These are phyloP conservation scores for Xylaria arbuscula DNA, from an alignment of 2,329 filamentous ascomycete genomes.

Conservation along the genomic window DNA sequence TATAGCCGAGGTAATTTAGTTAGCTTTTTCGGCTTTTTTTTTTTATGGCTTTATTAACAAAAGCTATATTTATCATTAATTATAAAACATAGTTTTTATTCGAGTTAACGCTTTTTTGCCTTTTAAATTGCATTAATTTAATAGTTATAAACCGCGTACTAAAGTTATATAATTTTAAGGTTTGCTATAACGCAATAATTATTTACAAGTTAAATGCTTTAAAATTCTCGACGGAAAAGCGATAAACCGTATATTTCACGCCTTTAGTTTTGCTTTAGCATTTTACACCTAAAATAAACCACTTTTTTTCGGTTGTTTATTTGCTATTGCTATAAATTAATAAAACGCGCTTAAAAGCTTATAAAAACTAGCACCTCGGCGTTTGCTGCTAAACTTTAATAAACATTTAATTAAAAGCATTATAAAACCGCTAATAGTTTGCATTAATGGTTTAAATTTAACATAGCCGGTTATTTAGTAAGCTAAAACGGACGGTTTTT, in stretches of 20 bases:
- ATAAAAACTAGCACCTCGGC: neutral
- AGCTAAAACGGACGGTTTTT: neutral
- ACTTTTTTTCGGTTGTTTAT: neutral
- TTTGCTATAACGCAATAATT: slow-evolving; percentile 5
- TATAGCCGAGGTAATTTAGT: no score
- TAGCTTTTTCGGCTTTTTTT: no score
- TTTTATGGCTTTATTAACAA: no score
- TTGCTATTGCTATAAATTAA: slow-evolving; percentile 2
- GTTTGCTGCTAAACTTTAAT: slow-evolving; percentile 4
- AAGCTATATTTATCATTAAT: no score
- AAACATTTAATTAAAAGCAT: slow-evolving; percentile 2
- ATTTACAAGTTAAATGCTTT: neutral
- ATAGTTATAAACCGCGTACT: slow-evolving; percentile 2
- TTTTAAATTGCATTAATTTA: neutral
- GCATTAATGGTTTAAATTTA: neutral
- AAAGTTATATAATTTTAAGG: neutral
- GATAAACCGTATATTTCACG: neutral
- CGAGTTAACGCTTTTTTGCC: neutral
- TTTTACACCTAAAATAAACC: neutral
- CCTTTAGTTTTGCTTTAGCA: neutral
- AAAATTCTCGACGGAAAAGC: slow-evolving; percentile 8
- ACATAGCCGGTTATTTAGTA: neutral
- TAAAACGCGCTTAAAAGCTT: neutral
- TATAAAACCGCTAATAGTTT: slow-evolving; percentile 8
- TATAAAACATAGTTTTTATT: no score